Base-by-base conservation (phyloP, 2,329 filamentous ascomycete genomes). In the Aureobasidium zeae region DNA sequence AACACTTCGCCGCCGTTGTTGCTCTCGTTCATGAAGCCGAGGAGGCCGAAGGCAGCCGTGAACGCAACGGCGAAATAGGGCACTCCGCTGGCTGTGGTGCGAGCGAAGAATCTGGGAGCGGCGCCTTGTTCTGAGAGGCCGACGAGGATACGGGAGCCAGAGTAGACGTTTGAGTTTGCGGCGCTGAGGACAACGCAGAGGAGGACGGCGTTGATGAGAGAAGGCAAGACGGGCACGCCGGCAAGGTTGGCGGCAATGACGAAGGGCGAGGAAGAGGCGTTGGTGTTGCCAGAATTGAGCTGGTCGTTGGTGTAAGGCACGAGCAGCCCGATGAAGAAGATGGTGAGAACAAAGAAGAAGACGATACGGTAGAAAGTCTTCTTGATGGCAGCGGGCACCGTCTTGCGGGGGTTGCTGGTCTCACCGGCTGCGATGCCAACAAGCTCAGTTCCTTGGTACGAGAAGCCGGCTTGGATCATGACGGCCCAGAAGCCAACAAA, bases 11-110 rank as follows among this genome's bases (percentile, higher is more conserved):
- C 73, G 0, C 78, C 72, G 46, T 70, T 70, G 50, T 76, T 72
- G 7, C 76, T 81, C 12, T 89, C 71, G 60, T 87, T 80, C 39
- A 88, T 66, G 62, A 87, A 91, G 3, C 79, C 76, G 9, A 93
- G 65, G 6, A 86, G 67, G 1, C 81, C 75, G 53, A 91, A 71
- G 1, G 62, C 60, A 7, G 60, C 57, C 1, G 69, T 71, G 46
- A 67, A 55, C 0, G 62, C 53, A 12, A 71, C 68, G 26, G 65
- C 61, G 47, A 55, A 59, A 53, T 66, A 67, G 0, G 70, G 70
- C 6, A 66, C 63, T 34, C 69, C 69, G 4, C 58, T 52, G 48
- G 61, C 63, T 13, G 60, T 64, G 3, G 66, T 67, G 33, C 55
- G 57, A 42, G 58, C 57, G 49, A 72, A 62, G 49, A 65, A 61